Evolutionary conservation across 441 rosid genomes (phyloP), one percentile per base, ranked within the genome.

Genomic region (Hypseocharis bilobata): DNA sequence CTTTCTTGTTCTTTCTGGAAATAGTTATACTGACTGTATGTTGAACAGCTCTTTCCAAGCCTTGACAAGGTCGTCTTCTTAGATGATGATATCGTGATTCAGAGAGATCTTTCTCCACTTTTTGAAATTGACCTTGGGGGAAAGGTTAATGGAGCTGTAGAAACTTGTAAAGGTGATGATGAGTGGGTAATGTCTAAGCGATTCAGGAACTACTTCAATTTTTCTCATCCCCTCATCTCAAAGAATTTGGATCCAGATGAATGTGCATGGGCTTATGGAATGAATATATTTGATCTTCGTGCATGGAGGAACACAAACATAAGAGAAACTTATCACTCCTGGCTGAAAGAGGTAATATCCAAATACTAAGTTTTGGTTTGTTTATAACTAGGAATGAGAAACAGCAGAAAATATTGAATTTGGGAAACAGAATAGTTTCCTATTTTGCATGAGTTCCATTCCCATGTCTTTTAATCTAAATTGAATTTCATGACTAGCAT

Each of bases 261-360:
- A 80, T 93, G 99, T 72, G 99, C 99, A 13, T 93, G 99, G 99
- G 99, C 97, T 64, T 93, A 91, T 80, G 99, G 99, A 52, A 94
- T 94, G 99, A 94, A 94, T 65, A 73, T 94, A 64, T 89, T 94
- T 58, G 99, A 94, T 80, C 94, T 94, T 29, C 77, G 72, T 60
- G 83, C 86, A 7, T 94, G 99, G 99, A 88, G 97, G 77, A 84
- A 82, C 66, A 89, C 96, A 54, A 80, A 82, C 64, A 88, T 94
- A 68, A 83, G 92, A 67, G 96, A 89, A 71, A 88, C 86, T 27
- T 91, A 94, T 69, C 97, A 94, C 84, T 81, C 80, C 38, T 94
- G 97, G 99, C 77, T 91, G 77, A 89, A 76, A 84, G 89, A 91
- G 97, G 99, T 91, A 80, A 71, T 73, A 44, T 63, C 61, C 22